Base-by-base conservation (phyloP, 116 monocot genomes). In the Papilionanthe hybrid region DNA sequence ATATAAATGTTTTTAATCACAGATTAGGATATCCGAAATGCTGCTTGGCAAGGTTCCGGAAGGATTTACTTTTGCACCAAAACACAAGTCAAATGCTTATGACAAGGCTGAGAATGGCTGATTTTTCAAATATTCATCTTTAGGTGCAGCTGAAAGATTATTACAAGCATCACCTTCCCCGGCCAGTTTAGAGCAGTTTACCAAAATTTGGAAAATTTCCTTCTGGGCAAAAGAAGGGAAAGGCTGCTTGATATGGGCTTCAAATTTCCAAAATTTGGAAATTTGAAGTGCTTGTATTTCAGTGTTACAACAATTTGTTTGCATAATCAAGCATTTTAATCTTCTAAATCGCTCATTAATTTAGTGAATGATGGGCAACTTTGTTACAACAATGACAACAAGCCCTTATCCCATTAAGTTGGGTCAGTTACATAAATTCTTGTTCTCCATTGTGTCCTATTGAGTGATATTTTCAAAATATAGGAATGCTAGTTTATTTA, bases 81-180 rank as follows among this genome's bases (percentile, higher is more conserved):
- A 97, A 79, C 97, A 97, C 79, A 97, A 97, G 72, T 97, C 97
- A 25, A 97, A 97, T 85, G 97, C 97, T 17, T 97, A 97, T 69
- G 97, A 97, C 63, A 84, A 83, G 22, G 91, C 90, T 73, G 97
- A 97, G 37, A 97, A 97, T 82, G 97, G 97, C 55, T 93, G 73
- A 93, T 76, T 32, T 69, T 69, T 10, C 13, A 15, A 20, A 4
- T 18, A 56, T 66, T 66, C 5, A 25, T 19, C 5, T 20, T 69
- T 69, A 12, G 0, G 32, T 32, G 32, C 69, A 13, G 69, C 69
- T 69, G 15, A 30, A 37, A 69, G 69, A 1, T 69, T 32, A 12
- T 69, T 69, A 5, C 17, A 69, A 15, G 5, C 69, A 28, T 69
- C 69, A 63, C 53, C 7, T 63, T n/a, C 3, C 65, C 27, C 25